Base-by-base conservation (phyloP, 1,284 basidiomycete genomes). In the Leccinum pachyderme region DNA sequence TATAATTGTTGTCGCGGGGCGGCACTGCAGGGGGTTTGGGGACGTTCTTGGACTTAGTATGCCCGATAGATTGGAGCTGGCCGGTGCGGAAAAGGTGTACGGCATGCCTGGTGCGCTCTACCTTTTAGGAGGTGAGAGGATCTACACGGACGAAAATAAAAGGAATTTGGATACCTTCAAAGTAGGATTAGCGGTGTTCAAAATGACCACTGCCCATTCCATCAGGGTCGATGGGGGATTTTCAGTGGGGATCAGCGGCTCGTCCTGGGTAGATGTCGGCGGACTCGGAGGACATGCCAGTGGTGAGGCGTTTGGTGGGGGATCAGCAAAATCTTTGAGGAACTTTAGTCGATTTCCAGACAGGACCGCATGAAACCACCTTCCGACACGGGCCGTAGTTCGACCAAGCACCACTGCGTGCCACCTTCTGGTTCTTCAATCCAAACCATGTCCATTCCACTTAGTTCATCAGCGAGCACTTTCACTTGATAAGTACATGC, bases 401-500 rank as follows among this genome's bases (percentile, higher is more conserved):
- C 49, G 25, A 50, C 49, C 37, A 41, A 28, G 11, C 37, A 27
- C 49, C 49, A 50, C n/a, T 41, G n/a, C n/a, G 48, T 31, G 22
- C 53, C 53, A 15, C 49, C 3, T 3, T 35, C 32, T 28, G 0
- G 80, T 74, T 63, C 46, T 35, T 89, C 81, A 28, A 91, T 77
- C 75, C 81, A 89, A 0, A 92, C 82, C 32, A 77, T 75, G 35
- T 81, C 77, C 3, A 72, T 69, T 0, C 74, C 77, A 50, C 75
- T 74, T 7, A 68, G 62, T 7, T 68, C 7, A 57, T 78, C 75
- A 2, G 59, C 59, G 33, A 75, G 73, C 0, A 90, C 74, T 33
- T 84, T 73, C 1, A 94, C 86, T 4, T 74, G 65, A 69, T 89
- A 95, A 0, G 89, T 89, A 64, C 93, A 96, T 0, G 92, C 86